Evolutionary conservation across 768 basidiomycete genomes (phyloP).

Genomic region (Collybiopsis confluens): DNA sequence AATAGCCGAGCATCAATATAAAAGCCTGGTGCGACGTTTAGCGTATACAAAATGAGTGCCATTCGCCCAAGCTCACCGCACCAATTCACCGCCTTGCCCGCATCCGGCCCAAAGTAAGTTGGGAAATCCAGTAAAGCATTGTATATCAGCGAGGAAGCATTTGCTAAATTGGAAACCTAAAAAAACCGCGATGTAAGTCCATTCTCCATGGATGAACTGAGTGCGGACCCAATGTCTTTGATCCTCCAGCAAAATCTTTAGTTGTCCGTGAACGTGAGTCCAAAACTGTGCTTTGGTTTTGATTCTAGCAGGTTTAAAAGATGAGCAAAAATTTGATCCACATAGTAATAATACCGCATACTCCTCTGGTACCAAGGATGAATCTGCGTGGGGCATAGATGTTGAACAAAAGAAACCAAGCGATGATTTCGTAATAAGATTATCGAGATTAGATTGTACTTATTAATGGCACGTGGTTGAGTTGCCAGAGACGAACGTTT

Average conservation of each 20-base stretch:
- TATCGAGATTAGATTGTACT: slow-evolving; percentile 15
- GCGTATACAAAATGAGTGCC: background rate
- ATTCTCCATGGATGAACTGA: no score
- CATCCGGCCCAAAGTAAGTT: slow-evolving; percentile 54
- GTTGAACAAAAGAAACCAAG: background rate
- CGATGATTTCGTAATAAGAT: background rate
- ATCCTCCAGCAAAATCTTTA: slow-evolving; percentile 57
- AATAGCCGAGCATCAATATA: slow-evolving; percentile 70
- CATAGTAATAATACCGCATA: slow-evolving; percentile 13
- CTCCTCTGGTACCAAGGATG: slow-evolving; percentile 62
- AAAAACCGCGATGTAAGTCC: no score
- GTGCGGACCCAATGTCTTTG: slow-evolving; percentile 73
- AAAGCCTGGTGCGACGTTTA: slow-evolving; percentile 60
- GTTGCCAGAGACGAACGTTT: no score
- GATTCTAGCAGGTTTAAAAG: slow-evolving; percentile 34
- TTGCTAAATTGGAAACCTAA: slow-evolving; percentile 89
- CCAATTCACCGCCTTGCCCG: slow-evolving; percentile 81
- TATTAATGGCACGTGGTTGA: background rate
- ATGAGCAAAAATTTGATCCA: background rate
- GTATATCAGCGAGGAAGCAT: slow-evolving; percentile 78
- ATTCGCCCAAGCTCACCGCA: slow-evolving; percentile 57
- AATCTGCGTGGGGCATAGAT: slow-evolving; percentile 81
- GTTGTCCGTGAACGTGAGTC: slow-evolving; percentile 64
- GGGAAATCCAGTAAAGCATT: slow-evolving; percentile 68
- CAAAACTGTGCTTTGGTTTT: slow-evolving; percentile 77